Conservation (phyloP, 2,329 filamentous ascomycete species). For the Alternaria viburni region DNA sequence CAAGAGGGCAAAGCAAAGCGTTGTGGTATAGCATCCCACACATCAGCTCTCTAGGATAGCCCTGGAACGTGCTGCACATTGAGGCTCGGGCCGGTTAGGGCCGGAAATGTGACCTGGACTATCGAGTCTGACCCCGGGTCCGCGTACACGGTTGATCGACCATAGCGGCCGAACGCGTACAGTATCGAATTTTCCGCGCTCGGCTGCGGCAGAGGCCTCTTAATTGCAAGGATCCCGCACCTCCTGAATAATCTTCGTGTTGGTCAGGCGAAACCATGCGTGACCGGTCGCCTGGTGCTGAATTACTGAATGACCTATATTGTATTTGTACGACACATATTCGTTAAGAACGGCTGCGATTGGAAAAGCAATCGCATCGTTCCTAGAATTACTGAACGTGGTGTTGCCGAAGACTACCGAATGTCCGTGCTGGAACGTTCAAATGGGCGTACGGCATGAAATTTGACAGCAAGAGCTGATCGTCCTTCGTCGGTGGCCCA, state of each 20-base stretch:
- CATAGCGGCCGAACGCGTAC: constrained; percentile 26
- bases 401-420: constrained; percentile 35
- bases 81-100: constrained; percentile 40
- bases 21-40: constrained; percentile 12
- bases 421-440: constrained; percentile 39
- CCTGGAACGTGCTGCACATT: constrained; percentile 31
- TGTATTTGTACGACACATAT: constrained; percentile 38
- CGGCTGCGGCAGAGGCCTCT: constrained; percentile 19
- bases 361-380: constrained; percentile 32
- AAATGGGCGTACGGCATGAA: constrained; percentile 38
- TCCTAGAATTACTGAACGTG: constrained; percentile 21
- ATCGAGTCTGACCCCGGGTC: constrained; percentile 23
- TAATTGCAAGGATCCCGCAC: constrained; percentile 19
- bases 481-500: constrained; percentile 27
- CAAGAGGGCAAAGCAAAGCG: constrained; percentile 13
- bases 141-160: constrained; percentile 39
- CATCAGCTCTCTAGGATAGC: constrained; percentile 12
- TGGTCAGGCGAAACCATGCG: constrained; percentile 15
- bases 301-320: constrained; percentile 9
- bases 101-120: constrained; percentile 29
- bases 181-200: constrained; percentile 25
- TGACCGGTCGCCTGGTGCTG: constrained; percentile 12
- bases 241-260: constrained; percentile 15
- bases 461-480: constrained; percentile 37
- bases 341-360: constrained; percentile 21